Conservation (phyloP, 768 basidiomycete genomes). For the Dacryopinax primogenitus region DNA sequence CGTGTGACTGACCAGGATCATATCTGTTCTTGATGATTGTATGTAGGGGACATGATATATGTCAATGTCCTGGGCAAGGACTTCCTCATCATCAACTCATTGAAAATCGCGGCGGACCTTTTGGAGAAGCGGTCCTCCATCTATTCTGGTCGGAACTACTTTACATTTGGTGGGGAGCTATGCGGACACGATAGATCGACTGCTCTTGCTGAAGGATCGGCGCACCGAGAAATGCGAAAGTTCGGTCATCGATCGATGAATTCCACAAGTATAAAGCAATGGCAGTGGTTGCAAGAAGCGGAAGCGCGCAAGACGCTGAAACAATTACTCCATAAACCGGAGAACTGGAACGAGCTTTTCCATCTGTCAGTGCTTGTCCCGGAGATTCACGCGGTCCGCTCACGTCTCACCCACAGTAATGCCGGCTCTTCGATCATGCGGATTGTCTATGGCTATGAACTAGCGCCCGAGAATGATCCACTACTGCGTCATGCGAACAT, state of each 20-base stretch:
- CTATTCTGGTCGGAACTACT: conserved; percentile 11
- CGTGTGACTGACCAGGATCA: neutral
- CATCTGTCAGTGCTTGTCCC: neutral
- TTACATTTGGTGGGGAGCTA: neutral
- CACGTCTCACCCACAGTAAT: neutral
- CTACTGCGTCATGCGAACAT: conserved; percentile 29
- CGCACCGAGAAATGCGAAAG: neutral
- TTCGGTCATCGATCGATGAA: neutral
- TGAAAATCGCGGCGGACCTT: conserved; percentile 9
- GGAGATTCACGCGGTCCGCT: neutral
- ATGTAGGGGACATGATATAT: neutral
- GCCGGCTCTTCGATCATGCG: conserved; percentile 20
- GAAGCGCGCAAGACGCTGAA: neutral
- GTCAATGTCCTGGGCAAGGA: conserved; percentile 1
- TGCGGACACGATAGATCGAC: neutral
- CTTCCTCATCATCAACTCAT: conserved; percentile 9
- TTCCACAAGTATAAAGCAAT: neutral
- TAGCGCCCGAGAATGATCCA: conserved; percentile 26
- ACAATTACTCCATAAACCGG: neutral
- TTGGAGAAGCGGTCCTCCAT: conserved; percentile 12
- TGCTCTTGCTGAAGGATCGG: neutral
- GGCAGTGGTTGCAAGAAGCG: neutral
- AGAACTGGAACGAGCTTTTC: neutral
- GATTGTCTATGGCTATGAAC: conserved; percentile 32
- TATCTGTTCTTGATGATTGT: neutral